Evolutionary conservation across 2,329 filamentous ascomycete genomes (phyloP).

Genomic region (Trichoderma koningiopsis): DNA sequence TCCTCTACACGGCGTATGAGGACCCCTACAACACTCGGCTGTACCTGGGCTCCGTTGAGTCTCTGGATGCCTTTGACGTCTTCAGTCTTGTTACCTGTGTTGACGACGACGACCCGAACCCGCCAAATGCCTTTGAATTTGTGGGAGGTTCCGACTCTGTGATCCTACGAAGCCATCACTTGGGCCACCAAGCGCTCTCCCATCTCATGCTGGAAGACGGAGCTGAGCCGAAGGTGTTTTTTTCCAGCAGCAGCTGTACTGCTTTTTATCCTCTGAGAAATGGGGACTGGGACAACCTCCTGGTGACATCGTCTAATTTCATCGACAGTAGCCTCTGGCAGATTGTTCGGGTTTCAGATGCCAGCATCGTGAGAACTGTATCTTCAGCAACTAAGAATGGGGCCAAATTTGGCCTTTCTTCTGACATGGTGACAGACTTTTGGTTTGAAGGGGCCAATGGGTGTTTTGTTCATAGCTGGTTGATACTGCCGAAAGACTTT

Average conservation of each 20-base stretch:
- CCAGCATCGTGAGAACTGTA: conserved; percentile 33
- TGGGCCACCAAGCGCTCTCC: conserved; percentile 40
- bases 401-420: conserved; percentile 38
- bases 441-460: conserved; percentile 44
- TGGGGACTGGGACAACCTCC: conserved; percentile 35
- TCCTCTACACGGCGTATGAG: conserved; percentile 35
- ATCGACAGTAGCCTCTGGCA: conserved; percentile 44
- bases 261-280: conserved; percentile 35
- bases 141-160: conserved; percentile 38
- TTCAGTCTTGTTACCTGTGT: conserved; percentile 11
- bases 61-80: conserved; percentile 25
- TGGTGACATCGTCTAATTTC: conserved; percentile 43
- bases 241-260: conserved; percentile 34
- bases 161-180: conserved; percentile 39
- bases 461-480: conserved; percentile 43
- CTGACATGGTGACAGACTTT: conserved; percentile 44
- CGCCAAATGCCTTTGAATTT: conserved; percentile 41
- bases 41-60: conserved; percentile 34
- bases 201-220: conserved; percentile 38
- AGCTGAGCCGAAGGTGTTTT: conserved; percentile 33
- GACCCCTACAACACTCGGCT: conserved; percentile 36
- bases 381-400: conserved; percentile 39
- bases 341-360: conserved; percentile 35
- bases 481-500: conserved; percentile 44
- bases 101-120: conserved; percentile 28